Base-by-base conservation (phyloP, 2,329 filamentous ascomycete genomes). In the Elsinoe necatrix region DNA sequence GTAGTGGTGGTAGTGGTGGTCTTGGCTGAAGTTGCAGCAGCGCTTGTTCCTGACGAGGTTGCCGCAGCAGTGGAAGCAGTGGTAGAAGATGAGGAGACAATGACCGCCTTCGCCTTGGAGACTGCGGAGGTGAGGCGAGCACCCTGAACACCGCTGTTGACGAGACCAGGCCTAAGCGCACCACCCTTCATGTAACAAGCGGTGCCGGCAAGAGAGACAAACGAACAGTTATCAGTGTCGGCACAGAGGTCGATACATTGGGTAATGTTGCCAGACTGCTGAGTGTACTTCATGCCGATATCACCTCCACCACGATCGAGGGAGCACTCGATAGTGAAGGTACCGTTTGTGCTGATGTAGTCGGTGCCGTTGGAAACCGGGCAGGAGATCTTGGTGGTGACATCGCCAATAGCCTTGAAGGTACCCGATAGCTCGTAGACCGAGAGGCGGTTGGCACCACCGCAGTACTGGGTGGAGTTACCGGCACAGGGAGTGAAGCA, bases 401-500 rank as follows among this genome's bases (percentile, higher is more conserved):
- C 31, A 25, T 34, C 21, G 12, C 35, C 31, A 45, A 43, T 41
- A 3, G 25, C 55, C 54, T 57, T 66, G 69, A 14, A 58, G 55
- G 58, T 65, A 65, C n/a, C 61, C 34, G 25, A 74, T 57, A 65
- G 68, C 55, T 68, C 59, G 54, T 73, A 74, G 2, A 73, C 61
- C 4, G 65, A 68, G 16, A 72, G 62, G 1, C 65, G 65, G 14
- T 60, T 63, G 9, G 64, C 64, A 9, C 72, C 72, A 54, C 72
- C 72, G 57, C 72, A 75, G 21, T 69, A 62, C 61, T 73, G 61
- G 21, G 47, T 60, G 11, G 57, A 54, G 60, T 81, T 71, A 18
- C 80, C 81, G 9, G 70, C 72, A 68, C 81, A 84, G 37, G 75
- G 66, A 63, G 76, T 74, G 59, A 72, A 70, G 67, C 81, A 84